phyloP scores from a whole-genome alignment of 2,329 filamentous ascomycete species.

The Xylariaceae sp. region DNA sequence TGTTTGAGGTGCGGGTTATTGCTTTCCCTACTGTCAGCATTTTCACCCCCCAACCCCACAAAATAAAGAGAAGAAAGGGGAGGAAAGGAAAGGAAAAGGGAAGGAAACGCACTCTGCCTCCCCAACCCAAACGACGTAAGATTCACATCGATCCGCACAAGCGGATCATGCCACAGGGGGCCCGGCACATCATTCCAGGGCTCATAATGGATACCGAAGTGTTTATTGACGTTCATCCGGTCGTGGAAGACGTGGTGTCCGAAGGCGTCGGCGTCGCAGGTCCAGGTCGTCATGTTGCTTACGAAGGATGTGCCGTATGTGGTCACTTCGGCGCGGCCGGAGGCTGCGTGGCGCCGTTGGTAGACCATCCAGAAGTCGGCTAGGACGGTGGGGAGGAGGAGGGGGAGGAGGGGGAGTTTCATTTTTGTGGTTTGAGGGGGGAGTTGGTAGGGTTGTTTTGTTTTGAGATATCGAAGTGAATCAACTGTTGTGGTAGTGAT shows the following conservation, averaged over 20 bases:
- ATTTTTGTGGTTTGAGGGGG: not conserved
- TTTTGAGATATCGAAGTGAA: not conserved
- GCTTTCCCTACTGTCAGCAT: not conserved
- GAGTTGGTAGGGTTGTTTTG: not conserved
- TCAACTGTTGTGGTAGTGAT: not conserved
- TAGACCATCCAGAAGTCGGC: constrained; percentile 14
- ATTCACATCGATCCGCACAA: constrained; percentile 1
- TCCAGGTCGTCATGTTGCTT: not conserved
- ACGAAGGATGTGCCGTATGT: constrained; percentile 5
- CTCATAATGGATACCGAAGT: not conserved
- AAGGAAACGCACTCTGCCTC: not conserved
- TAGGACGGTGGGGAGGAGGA: not conserved
- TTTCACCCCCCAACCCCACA: not conserved
- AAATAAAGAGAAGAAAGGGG: too few relatives aligned
- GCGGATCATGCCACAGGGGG: constrained; percentile 10
- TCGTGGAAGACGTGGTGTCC: constrained; percentile 3
- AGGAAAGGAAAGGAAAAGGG: too few relatives aligned
- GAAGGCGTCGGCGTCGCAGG: constrained; percentile 4
- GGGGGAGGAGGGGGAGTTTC: not conserved
- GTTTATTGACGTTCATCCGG: not conserved
- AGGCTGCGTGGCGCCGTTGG: constrained; percentile 5
- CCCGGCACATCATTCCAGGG: not conserved
- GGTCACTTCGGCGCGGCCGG: not conserved
- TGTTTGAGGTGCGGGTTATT: not conserved
- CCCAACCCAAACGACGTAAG: not conserved